Evolutionary conservation across 441 rosid genomes (phyloP), one percentile per base, ranked within the genome.

Genomic region (Omphalea diandra): DNA sequence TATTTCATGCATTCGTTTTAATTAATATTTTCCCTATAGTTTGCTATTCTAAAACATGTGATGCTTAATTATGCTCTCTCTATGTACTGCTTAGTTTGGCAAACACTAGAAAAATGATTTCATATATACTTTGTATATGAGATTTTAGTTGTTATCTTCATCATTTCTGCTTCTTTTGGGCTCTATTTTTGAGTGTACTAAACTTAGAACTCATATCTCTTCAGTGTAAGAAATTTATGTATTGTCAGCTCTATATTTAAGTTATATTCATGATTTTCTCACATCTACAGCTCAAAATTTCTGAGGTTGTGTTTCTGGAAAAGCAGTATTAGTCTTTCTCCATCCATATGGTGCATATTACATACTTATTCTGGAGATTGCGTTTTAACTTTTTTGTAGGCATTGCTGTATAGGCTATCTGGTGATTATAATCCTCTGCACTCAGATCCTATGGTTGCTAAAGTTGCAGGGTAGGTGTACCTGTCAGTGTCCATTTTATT

Each of bases 371-470:
- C 73, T 74, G 74, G 61, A 80, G 55, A 22, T 46, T 69, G 43
- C 47, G 66, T 46, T 70, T 49, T 20, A 63, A 36, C 65, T 65
- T 67, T 63, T 79, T 61, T 75, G 84, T 85, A 95, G 99, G 99
- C 99, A 49, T 82, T 95, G 79, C 79, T 95, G 70, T 95, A 95
- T 73, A 83, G 97, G 85, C 77, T 93, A 63, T 93, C 98, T 47
- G 99, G 99, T 75, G 98, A 95, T 72, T 92, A 90, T 63, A 93
- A 95, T 80, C 99, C 97, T 76, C 75, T 95, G 71, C 99, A 90
- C 82, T 87, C 98, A 20, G 99, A 95, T 83, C 97, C 97, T 63
- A 67, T 62, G 76, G 1, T 88, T 68, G 97, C 97, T 14, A 76
- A 79, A 81, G 77, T 73, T 74, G 97, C 97, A 49, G 98, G 97